Percentiles rank a stretch among this genome's conserved stretches.
phyloP scores from a whole-genome alignment of 192 early-diverging fungal genomes.

The Linnemannia exigua region DNA sequence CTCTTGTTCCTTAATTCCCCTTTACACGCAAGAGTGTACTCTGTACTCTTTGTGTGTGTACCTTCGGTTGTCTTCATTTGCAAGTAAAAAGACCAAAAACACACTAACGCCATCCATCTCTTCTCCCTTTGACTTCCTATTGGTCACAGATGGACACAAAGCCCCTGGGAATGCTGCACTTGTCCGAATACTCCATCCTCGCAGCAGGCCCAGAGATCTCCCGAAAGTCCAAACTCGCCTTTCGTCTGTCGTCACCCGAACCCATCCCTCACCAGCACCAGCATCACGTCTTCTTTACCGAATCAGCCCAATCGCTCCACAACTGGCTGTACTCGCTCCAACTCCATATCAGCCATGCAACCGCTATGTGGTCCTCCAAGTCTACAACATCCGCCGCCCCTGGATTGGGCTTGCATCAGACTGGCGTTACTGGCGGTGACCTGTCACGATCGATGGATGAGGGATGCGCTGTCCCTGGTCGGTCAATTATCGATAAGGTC shows the following conservation, averaged over 20 bases:
- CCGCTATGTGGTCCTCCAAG: constrained; percentile 8
- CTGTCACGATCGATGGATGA: neutral
- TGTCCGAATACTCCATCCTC: constrained; percentile 45
- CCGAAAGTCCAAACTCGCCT: constrained; percentile 50
- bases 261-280: constrained; percentile 44
- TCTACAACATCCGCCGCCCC: neutral
- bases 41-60: no score
- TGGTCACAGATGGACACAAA: constrained; percentile 42
- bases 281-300: constrained; percentile 37
- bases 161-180: constrained; percentile 37
- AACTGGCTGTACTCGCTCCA: constrained; percentile 41
- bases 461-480: neutral
- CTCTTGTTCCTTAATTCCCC: neutral
- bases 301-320: constrained; percentile 35
- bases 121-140: neutral
- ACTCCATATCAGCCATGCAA: constrained; percentile 37
- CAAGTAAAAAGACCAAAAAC: neutral
- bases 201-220: constrained; percentile 41
- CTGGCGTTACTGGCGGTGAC: neutral
- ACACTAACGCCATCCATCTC: neutral
- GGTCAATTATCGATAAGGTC: constrained; percentile 48
- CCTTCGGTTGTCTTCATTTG: neutral
- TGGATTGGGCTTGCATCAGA: constrained; percentile 5
- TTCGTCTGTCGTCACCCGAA: constrained; percentile 32
- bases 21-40: no score